Evolutionary conservation across 2,329 filamentous ascomycete species (phyloP).

Genomic region (Ascochyta fabae): DNA sequence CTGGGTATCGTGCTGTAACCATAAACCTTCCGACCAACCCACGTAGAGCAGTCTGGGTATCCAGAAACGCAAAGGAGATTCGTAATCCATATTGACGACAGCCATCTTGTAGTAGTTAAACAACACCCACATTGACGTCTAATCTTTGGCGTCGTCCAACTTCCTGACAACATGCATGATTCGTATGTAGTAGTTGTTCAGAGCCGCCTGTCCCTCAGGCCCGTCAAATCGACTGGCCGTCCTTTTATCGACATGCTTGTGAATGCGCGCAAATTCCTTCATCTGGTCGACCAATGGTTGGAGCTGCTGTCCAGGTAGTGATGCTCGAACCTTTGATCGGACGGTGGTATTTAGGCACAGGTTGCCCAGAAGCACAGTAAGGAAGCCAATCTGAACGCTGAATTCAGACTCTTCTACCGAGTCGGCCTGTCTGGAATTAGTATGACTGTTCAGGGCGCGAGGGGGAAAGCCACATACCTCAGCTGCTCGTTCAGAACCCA

Average conservation of each 20-base stretch:
- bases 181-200: conserved; percentile 60
- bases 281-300: conserved; percentile 62
- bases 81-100: not conserved
- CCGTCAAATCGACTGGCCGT: conserved; percentile 49
- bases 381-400: conserved; percentile 85
- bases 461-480: conserved; percentile 63
- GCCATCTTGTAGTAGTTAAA: not conserved
- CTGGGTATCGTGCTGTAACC: conserved; percentile 26
- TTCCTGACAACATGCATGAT: conserved; percentile 60
- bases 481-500: conserved; percentile 68
- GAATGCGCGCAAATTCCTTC: conserved; percentile 66
- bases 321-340: conserved; percentile 49
- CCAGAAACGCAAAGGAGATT: conserved; percentile 14
- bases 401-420: conserved; percentile 73
- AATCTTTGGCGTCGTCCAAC: conserved; percentile 42
- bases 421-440: conserved; percentile 50
- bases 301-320: conserved; percentile 57
- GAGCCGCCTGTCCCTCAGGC: conserved; percentile 55
- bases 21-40: conserved; percentile 13
- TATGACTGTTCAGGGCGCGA: not conserved
- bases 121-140: conserved; percentile 6
- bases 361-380: conserved; percentile 83
- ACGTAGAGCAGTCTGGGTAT: conserved; percentile 1
- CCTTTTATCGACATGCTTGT: conserved; percentile 63
- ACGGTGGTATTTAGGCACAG: conserved; percentile 67